phyloP scores from a whole-genome alignment of 2,329 filamentous ascomycete genomes.

The Kalmusia sp. region DNA sequence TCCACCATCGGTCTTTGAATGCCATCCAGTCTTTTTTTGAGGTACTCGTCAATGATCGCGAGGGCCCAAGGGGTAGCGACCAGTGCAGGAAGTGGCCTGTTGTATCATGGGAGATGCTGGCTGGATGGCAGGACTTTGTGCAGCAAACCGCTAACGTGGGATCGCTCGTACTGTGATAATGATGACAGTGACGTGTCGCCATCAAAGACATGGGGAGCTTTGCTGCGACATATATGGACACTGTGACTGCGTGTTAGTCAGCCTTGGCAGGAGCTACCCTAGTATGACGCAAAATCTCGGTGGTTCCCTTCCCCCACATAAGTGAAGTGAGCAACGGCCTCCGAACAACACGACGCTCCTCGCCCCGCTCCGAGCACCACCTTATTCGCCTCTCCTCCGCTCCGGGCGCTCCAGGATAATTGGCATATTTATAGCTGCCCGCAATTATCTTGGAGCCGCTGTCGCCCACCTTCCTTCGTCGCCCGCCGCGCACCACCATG shows the following conservation, averaged over 20 bases:
- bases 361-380: conserved; percentile 20
- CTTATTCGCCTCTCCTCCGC: conserved; percentile 16
- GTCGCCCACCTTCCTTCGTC: conserved; percentile 15
- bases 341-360: conserved; percentile 12
- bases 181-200: too few relatives aligned
- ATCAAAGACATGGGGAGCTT: too few relatives aligned
- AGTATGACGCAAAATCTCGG: conserved; percentile 8
- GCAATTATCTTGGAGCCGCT: conserved; percentile 54
- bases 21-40: too few relatives aligned
- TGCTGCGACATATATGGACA: neutral
- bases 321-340: conserved; percentile 6
- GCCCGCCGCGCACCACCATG: conserved; percentile 28
- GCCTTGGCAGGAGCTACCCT: conserved; percentile 1
- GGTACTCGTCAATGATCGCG: too few relatives aligned
- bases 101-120: too few relatives aligned
- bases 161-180: too few relatives aligned
- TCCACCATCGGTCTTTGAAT: too few relatives aligned
- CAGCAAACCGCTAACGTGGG: too few relatives aligned
- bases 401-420: conserved; percentile 52
- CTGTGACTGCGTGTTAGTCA: neutral
- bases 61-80: too few relatives aligned
- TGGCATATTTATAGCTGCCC: conserved; percentile 33
- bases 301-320: conserved; percentile 2
- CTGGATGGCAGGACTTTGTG: too few relatives aligned
- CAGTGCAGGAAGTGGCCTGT: too few relatives aligned